Base-by-base conservation (phyloP, 768 basidiomycete species). In the Mycena pura region DNA sequence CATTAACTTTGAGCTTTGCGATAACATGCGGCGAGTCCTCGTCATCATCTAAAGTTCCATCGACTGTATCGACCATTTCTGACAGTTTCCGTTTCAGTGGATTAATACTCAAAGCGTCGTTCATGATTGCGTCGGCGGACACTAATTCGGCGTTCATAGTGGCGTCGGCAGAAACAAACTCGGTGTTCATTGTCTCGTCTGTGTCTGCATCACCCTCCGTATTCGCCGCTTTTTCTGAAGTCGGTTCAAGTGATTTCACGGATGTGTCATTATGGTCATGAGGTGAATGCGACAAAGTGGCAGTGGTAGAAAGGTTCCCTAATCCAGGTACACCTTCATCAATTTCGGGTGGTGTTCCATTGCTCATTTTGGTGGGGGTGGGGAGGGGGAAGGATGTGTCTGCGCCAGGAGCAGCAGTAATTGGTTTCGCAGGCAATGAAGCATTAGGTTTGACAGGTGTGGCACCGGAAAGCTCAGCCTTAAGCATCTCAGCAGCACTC, bases 401-500 rank as follows among this genome's bases (percentile, higher is more conserved):
- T 62, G 71, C 65, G 51, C 69, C 70, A 47, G 71, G 68, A 34
- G 71, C 65, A 63, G 67, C 68, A 25, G 76, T 58, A 48, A 71
- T 66, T 22, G 79, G 70, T 64, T 77, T 78, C 53, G 77, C 70
- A 52, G 79, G 76, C 43, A 78, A 74, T 32, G 79, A 74, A n/a
- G 75, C 67, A 57, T 72, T 71, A 48, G 74, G 75, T 64, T 83
- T 82, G 45, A 83, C 81, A 62, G 79, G 80, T 57, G 80, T 72
- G 62, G 81, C 72, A 21, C 87, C 85, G 65, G 88, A 84, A 64
- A 98, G 75, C 75, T 98, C 93, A 50, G 93, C 95, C 77, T 93
- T 96, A 69, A 99, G 82, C 73, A 90, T 85, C 73, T 99, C 93
- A 55, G 96, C 96, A 43, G 96, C 96, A 79, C 88, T 93, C 87